phyloP scores from a whole-genome alignment of 306 rosid genomes.

The Ceratonia siliqua region DNA sequence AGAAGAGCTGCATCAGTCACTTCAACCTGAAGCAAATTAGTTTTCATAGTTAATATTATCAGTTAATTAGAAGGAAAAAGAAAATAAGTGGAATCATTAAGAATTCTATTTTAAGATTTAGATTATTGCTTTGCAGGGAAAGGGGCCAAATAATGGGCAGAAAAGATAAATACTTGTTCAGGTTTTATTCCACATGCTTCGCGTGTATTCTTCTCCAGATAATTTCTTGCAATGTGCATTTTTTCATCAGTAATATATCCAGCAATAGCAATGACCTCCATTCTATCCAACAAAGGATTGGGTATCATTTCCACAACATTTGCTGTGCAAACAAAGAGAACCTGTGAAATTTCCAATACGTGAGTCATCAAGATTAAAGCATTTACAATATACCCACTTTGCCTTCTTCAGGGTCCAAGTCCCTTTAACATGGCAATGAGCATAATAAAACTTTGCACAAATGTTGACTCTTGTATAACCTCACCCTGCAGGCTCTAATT shows the following conservation, averaged over 20 bases:
- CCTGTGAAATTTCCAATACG: conserved; percentile 58
- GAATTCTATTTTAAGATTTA: conserved; percentile 7
- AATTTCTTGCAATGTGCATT: conserved; percentile 97
- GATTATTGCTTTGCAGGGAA: conserved; percentile 22
- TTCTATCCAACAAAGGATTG: conserved; percentile 89
- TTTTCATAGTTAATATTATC: conserved; percentile 18
- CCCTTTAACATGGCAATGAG: conserved; percentile 10
- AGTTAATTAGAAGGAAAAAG: neutral
- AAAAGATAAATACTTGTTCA: conserved; percentile 61
- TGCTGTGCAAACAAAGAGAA: conserved; percentile 98
- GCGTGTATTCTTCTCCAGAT: conserved; percentile 91
- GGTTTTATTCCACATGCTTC: conserved; percentile 91
- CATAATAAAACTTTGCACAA: conserved; percentile 4
- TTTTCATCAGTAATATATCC: conserved; percentile 98
- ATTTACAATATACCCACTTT: conserved; percentile 18
- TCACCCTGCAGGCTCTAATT: neutral
- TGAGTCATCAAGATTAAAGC: conserved; percentile 18
- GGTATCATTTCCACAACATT: conserved; percentile 93
- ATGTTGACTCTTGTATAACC: conserved; percentile 15
- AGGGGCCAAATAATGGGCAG: conserved; percentile 5
- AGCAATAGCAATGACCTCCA: conserved; percentile 95
- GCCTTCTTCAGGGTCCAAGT: neutral
- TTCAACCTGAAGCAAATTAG: conserved; percentile 61
- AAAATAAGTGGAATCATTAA: conserved; percentile 12
- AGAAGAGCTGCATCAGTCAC: conserved; percentile 86